These are phyloP conservation scores for Trichomonas gallinae DNA, from an alignment of 208 protist genomes.

Conservation along the genomic window DNA sequence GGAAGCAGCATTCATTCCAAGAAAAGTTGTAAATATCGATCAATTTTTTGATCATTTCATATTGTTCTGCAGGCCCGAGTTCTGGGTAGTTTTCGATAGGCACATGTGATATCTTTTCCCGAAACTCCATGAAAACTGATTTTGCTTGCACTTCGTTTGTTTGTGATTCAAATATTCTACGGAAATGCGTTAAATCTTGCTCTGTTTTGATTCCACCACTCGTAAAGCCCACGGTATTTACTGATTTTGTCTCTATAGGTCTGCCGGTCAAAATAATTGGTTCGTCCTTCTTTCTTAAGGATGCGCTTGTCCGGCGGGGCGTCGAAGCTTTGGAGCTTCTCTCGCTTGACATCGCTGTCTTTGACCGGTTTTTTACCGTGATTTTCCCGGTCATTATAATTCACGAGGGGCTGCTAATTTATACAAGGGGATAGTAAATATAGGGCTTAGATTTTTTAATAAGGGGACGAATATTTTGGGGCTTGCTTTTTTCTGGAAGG, in stretches of 20 bases:
- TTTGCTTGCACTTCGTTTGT: background rate
- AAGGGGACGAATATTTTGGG: no score
- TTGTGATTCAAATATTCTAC: background rate
- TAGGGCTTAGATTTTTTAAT: no score
- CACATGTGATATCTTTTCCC: background rate
- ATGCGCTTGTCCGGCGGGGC: background rate
- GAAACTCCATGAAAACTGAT: background rate
- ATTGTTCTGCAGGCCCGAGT: background rate
- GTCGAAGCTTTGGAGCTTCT: background rate
- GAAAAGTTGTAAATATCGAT: background rate
- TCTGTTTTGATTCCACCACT: background rate
- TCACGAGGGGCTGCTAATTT: no score
- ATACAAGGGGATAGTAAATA: no score
- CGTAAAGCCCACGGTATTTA: background rate
- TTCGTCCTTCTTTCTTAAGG: background rate
- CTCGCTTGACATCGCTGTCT: background rate
- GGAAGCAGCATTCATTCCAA: background rate
- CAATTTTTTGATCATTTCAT: background rate
- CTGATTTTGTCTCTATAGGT: background rate
- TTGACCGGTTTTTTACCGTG: background rate
- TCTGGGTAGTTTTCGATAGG: background rate
- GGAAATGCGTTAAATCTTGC: background rate
- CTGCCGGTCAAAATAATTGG: background rate
- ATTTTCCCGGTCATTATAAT: background rate
- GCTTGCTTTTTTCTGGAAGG: no score